These are phyloP conservation scores for Cymbopogon flexuosus DNA, from an alignment of 202 grass and related monocot genomes.

Conservation along the genomic window DNA sequence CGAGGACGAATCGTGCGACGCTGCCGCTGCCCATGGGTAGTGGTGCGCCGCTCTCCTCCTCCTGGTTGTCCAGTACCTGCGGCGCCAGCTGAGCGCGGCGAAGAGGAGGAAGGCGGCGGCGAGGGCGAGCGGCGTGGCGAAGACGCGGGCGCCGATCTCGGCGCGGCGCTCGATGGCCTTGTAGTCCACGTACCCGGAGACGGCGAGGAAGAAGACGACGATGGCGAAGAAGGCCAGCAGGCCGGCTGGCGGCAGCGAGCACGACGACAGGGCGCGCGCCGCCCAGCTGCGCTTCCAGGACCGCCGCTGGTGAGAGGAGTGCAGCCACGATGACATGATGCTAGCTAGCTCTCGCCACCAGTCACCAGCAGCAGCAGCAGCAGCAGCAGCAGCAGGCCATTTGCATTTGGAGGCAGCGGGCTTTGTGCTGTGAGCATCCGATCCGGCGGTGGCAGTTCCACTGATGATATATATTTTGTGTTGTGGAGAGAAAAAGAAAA, in stretches of 20 bases:
- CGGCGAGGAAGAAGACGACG: slow-evolving; percentile 54
- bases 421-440: neutral
- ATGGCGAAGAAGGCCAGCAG: slow-evolving; percentile 66
- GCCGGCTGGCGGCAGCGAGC: slow-evolving; percentile 43
- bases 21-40: neutral
- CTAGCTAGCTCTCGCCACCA: neutral
- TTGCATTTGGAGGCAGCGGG: neutral
- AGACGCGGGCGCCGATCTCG: slow-evolving; percentile 49
- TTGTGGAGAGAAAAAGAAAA: too few relatives aligned
- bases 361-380: neutral
- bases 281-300: slow-evolving; percentile 49
- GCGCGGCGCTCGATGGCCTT: slow-evolving; percentile 49
- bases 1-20: neutral
- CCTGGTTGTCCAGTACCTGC: slow-evolving; percentile 28
- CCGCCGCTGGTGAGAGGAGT: slow-evolving; percentile 34
- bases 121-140: slow-evolving; percentile 44
- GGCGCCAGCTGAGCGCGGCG: slow-evolving; percentile 28
- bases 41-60: neutral
- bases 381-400: too few relatives aligned
- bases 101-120: slow-evolving; percentile 24
- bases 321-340: slow-evolving; percentile 28
- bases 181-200: slow-evolving; percentile 61
- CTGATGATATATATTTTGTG: too few relatives aligned
- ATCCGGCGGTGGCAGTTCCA: neutral
- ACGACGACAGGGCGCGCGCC: slow-evolving; percentile 36